These are phyloP conservation scores for Amanita pseudoporphyria DNA, from an alignment of 768 basidiomycete species.

Conservation along the genomic window DNA sequence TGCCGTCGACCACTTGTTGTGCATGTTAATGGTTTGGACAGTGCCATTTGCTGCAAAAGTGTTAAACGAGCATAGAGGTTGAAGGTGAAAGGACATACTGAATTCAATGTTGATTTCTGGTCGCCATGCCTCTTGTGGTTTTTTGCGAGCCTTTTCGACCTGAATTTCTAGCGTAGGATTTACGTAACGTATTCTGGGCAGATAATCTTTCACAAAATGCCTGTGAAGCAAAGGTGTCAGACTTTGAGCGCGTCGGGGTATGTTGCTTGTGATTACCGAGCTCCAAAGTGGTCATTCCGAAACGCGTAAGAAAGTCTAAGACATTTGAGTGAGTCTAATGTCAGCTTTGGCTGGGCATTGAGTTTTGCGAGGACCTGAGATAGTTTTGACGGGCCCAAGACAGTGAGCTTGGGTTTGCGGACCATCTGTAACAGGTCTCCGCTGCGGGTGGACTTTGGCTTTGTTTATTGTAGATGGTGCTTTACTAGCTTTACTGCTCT, in stretches of 20 bases:
- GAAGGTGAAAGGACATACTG: conserved; percentile 31
- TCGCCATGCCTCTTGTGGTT: conserved; percentile 43
- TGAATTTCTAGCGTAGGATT: conserved; percentile 60
- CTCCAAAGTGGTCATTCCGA: conserved; percentile 67
- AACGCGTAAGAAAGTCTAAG: conserved; percentile 48
- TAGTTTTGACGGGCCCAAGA: conserved; percentile 43
- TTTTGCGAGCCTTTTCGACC: conserved; percentile 46
- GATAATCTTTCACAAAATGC: conserved; percentile 71
- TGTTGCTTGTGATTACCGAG: conserved; percentile 33
- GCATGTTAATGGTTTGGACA: conserved; percentile 38
- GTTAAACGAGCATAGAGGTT: neutral
- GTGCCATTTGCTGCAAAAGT: conserved; percentile 37
- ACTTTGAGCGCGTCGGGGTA: neutral
- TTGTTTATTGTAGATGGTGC: conserved; percentile 2
- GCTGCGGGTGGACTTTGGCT: conserved; percentile 5
- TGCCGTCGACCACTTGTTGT: conserved; percentile 58
- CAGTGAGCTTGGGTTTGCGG: conserved; percentile 13
- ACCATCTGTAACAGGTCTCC: conserved; percentile 8
- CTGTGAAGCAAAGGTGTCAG: conserved; percentile 23
- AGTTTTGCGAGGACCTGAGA: conserved; percentile 43
- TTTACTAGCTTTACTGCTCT: too few species aligned
- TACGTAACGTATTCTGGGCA: conserved; percentile 68
- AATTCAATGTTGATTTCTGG: conserved; percentile 56
- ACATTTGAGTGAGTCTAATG: conserved; percentile 36
- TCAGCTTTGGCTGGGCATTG: conserved; percentile 40